Conservation (phyloP, 257 asterid species). For the Solanum chiquidenum region DNA sequence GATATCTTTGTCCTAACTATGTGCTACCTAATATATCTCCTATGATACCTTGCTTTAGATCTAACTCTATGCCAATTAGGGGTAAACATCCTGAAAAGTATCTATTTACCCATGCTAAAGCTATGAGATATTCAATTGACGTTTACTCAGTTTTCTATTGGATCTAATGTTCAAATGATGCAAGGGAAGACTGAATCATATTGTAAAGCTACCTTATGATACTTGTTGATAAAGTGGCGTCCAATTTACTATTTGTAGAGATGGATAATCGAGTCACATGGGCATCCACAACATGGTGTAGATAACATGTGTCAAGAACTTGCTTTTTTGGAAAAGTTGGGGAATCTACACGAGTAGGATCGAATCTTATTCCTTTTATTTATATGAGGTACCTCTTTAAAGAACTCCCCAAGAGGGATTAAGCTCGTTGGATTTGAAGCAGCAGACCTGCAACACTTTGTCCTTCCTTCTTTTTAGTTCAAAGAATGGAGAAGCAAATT, state of each 20-base stretch:
- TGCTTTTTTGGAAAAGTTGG: background rate
- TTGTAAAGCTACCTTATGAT: background rate
- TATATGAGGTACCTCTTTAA: background rate
- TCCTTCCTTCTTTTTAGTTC: background rate
- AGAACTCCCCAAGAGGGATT: background rate
- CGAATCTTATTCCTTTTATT: background rate
- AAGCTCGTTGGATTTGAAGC: background rate
- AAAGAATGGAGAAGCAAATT: background rate
- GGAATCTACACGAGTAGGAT: background rate
- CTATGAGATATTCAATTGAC: background rate
- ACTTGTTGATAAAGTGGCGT: background rate
- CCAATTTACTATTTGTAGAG: background rate
- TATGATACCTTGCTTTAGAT: background rate
- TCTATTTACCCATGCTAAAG: background rate
- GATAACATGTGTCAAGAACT: background rate
- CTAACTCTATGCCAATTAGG: background rate
- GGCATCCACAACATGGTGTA: background rate
- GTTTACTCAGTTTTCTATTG: background rate
- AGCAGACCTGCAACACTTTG: background rate
- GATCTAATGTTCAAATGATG: background rate
- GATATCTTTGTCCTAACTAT: background rate
- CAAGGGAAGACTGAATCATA: background rate
- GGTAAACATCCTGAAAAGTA: background rate
- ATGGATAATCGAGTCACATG: background rate
- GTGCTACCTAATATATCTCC: background rate